These are phyloP conservation scores for Kluyveromyces lactis DNA, from an alignment of 805 yeast genomes.

Conservation along the genomic window DNA sequence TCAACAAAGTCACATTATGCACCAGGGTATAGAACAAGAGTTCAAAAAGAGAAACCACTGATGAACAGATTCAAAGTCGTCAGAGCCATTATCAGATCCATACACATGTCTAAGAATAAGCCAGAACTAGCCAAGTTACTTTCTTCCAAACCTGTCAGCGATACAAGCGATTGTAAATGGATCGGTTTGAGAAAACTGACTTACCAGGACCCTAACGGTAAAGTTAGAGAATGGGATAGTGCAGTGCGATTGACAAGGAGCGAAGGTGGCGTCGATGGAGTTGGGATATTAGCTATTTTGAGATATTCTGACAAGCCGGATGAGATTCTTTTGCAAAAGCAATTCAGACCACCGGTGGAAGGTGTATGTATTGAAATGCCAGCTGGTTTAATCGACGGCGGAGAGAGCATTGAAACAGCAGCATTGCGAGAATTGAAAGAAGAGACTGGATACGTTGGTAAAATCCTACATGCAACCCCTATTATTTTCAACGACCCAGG, in stretches of 20 bases:
- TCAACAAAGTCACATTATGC: too few species aligned
- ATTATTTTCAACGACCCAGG: constrained; percentile 73
- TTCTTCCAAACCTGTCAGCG: constrained; percentile 22
- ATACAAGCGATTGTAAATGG: constrained; percentile 52
- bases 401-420: constrained; percentile 66
- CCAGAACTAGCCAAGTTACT: constrained; percentile 32
- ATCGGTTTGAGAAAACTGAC: constrained; percentile 56
- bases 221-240: constrained; percentile 78
- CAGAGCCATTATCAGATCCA: background rate
- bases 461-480: constrained; percentile 38
- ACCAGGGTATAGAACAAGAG: too few species aligned
- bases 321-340: constrained; percentile 64
- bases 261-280: constrained; percentile 64
- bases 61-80: constrained; percentile 1
- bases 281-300: constrained; percentile 75
- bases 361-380: constrained; percentile 91
- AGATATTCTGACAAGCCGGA: constrained; percentile 43
- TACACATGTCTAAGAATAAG: constrained; percentile 21
- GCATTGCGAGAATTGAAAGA: constrained; percentile 84
- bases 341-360: constrained; percentile 86
- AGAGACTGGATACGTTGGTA: constrained; percentile 89
- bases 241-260: constrained; percentile 74
- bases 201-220: constrained; percentile 68
- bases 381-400: constrained; percentile 87
- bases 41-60: too few species aligned